Evolutionary conservation across 1,139 yeast genomes (phyloP).

Genomic region (Pneumocystis murina): DNA sequence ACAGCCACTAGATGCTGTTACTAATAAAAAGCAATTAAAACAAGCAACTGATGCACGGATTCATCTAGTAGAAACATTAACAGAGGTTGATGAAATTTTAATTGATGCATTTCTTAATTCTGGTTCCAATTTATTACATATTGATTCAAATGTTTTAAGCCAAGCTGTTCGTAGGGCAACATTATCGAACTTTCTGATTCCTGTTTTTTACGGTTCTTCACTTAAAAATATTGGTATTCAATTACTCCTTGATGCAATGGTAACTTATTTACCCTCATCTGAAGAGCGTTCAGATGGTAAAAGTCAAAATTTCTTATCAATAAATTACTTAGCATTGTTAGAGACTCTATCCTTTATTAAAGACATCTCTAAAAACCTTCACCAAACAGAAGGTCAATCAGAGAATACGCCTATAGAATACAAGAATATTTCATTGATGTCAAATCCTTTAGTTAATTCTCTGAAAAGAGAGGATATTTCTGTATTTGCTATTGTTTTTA

Average conservation of each 20-base stretch:
- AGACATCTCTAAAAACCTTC: constrained; percentile 33
- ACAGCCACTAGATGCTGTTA: constrained; percentile 25
- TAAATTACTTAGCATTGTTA: background rate
- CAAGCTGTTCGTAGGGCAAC: constrained; percentile 52
- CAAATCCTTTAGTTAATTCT: constrained; percentile 19
- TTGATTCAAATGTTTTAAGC: constrained; percentile 17
- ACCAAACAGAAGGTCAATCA: too few species aligned
- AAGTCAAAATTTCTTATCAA: constrained; percentile 25
- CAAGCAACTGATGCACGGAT: constrained; percentile 49
- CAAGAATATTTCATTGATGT: too few species aligned
- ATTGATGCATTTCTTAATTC: constrained; percentile 52
- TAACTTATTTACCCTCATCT: constrained; percentile 71
- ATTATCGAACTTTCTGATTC: constrained; percentile 42
- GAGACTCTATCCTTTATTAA: constrained; percentile 3
- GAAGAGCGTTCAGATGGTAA: constrained; percentile 29
- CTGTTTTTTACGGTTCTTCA: constrained; percentile 86
- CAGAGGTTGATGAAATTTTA: constrained; percentile 65
- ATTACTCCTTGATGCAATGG: constrained; percentile 74
- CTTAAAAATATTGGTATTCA: constrained; percentile 89
- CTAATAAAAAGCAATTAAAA: constrained; percentile 25
- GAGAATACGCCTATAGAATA: too few species aligned
- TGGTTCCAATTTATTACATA: constrained; percentile 23
- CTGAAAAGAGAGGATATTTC: background rate
- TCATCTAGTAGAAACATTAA: constrained; percentile 65
- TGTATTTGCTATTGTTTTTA: background rate